A percentile compares a stretch with the other conserved stretches of the same genome.
Evolutionary conservation across 306 rosid genomes (phyloP).

Genomic region (Cicer judaicum): DNA sequence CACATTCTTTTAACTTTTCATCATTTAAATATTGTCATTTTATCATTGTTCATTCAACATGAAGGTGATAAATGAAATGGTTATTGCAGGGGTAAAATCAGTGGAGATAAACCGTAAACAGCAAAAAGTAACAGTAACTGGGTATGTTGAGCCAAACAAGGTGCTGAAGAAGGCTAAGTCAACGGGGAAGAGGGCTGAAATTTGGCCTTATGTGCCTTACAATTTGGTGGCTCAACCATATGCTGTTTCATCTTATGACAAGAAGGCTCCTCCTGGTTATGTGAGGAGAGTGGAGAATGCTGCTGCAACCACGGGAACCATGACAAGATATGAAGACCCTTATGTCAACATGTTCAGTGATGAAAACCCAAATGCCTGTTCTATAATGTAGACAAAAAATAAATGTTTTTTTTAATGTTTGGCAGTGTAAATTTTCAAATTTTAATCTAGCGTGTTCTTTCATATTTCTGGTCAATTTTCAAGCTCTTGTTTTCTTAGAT

Average conservation of each 20-base stretch:
- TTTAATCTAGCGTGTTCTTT: slow-evolving; percentile 47
- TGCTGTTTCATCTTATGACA: slow-evolving; percentile 81
- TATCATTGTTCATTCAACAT: slow-evolving; percentile 20
- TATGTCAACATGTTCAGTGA: slow-evolving; percentile 90
- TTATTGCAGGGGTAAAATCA: slow-evolving; percentile 78
- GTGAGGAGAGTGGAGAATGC: slow-evolving; percentile 76
- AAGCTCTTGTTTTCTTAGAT: slow-evolving; percentile 40
- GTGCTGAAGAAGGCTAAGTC: slow-evolving; percentile 93
- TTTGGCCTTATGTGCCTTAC: slow-evolving; percentile 97
- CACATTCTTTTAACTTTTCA: slow-evolving; percentile 19
- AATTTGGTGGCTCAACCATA: slow-evolving; percentile 87
- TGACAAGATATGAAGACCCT: slow-evolving; percentile 80
- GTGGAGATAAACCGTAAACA: slow-evolving; percentile 95
- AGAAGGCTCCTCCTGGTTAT: slow-evolving; percentile 96
- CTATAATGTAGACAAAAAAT: slow-evolving; percentile 67
- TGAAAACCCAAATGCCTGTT: slow-evolving; percentile 98
- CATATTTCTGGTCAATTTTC: slow-evolving; percentile 16
- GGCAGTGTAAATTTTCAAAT: slow-evolving; percentile 54
- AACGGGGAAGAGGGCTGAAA: slow-evolving; percentile 89
- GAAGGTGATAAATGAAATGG: slow-evolving; percentile 35
- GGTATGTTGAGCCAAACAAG: slow-evolving; percentile 86
- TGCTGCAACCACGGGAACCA: slow-evolving; percentile 54
- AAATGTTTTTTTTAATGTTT: background rate
- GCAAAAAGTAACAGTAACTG: slow-evolving; percentile 87
- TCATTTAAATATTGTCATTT: background rate